Base-by-base conservation (phyloP, 2,329 filamentous ascomycete species). In the Ophiostoma sp. region DNA sequence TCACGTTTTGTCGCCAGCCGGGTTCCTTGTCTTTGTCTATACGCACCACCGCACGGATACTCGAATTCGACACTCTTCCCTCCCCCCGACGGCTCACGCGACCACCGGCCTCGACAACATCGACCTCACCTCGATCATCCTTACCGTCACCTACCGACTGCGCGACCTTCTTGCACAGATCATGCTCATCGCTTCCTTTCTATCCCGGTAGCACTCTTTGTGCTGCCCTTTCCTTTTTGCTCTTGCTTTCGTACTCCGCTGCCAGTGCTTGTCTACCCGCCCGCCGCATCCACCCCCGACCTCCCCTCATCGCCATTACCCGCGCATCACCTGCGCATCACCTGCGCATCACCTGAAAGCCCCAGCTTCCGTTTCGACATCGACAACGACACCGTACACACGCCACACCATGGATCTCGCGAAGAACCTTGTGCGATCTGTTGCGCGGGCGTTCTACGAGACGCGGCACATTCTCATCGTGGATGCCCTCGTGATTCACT, bases 401-500 rank as follows among this genome's bases (percentile, higher is more conserved):
- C 16, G 60, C 60, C 18, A 41, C 67, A 18, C 16, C 64, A 83
- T 85, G 81, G 83, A 85, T 76, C 77, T 85, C 70, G 83, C 84
- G n/a, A 82, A 93, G 77, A 89, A 89, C 55, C 87, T 98, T 72
- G 87, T 98, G 75, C 91, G 93, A 78, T 95, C 89, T 67, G 91
- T 93, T 52, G 89, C 88, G 75, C 90, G 93, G 76, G 89, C 91
- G 68, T 96, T 97, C 81, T 96, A 95, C 79, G 85, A 91, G 72
- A 92, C 90, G 47, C 90, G 92, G 75, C 89, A 95, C 75, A 89
- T 95, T 71, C 84, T 96, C 64, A 87, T 96, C 64, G 83, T 96
- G 67, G 93, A 97, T 82, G 91, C 93, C 71, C 85, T 97, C 72
- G 89, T 94, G 75, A 86, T 92, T 68, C 93, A 97, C 78, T 91